These are phyloP conservation scores for Fusarium marasasianum DNA, from an alignment of 2,329 filamentous ascomycete species.

Conservation along the genomic window DNA sequence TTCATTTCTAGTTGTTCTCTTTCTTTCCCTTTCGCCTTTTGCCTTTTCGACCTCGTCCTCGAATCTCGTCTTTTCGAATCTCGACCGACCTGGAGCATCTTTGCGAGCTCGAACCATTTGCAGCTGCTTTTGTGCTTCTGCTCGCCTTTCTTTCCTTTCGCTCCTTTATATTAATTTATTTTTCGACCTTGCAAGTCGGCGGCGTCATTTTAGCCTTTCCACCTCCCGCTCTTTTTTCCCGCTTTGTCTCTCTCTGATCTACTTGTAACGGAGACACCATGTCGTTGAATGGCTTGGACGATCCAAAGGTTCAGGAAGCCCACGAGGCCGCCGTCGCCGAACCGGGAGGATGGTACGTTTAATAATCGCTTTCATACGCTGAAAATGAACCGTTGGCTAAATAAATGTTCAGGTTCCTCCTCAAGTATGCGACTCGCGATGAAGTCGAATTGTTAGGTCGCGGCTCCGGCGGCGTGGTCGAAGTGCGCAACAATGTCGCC, in stretches of 20 bases:
- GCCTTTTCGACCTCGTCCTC: not conserved
- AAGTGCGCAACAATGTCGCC: conserved; percentile 81
- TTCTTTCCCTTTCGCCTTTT: conserved; percentile 13
- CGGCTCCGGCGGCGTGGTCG: conserved; percentile 83
- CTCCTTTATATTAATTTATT: conserved; percentile 21
- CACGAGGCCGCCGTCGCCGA: conserved; percentile 83
- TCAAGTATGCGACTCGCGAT: conserved; percentile 91
- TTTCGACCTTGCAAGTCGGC: conserved; percentile 3
- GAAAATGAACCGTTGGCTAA: not conserved
- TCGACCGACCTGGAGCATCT: conserved; percentile 9
- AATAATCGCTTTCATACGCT: not conserved
- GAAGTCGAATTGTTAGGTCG: conserved; percentile 80
- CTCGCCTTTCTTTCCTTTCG: conserved; percentile 13
- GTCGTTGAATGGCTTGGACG: conserved; percentile 96
- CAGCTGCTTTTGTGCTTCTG: conserved; percentile 4
- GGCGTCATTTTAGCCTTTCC: not conserved
- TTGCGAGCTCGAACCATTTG: conserved; percentile 1
- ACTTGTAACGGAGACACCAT: conserved; percentile 59
- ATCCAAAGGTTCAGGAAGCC: conserved; percentile 81
- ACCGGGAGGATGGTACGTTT: conserved; percentile 88
- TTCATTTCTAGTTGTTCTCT: conserved; percentile 17
- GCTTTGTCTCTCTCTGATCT: conserved; percentile 17
- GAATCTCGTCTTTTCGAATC: not conserved
- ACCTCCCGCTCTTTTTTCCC: conserved; percentile 1
- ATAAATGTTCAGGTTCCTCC: conserved; percentile 77